A percentile compares a stretch with the other conserved stretches of the same genome.
Conservation (phyloP, 768 basidiomycete genomes). For the Melanogaster broomeanus region DNA sequence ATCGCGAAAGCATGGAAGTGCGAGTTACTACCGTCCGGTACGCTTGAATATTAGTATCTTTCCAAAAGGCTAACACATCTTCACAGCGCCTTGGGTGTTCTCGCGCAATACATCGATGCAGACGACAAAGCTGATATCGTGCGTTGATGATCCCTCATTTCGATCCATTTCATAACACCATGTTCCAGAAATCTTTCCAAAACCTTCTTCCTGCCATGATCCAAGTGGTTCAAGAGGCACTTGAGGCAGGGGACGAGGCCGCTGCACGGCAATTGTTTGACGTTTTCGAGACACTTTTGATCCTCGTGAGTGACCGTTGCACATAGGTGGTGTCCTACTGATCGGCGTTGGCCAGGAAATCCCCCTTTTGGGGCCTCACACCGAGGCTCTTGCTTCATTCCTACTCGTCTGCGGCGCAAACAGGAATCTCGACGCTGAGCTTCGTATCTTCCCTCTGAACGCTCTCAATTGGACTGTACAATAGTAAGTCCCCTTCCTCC, state of each 20-base stretch:
- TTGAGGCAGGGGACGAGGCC: conserved; percentile 77
- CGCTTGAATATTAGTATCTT: conserved; percentile 8
- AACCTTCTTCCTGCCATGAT: conserved; percentile 85
- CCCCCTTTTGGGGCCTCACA: conserved; percentile 88
- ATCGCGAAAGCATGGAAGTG: conserved; percentile 88
- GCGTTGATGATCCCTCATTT: conserved; percentile 31
- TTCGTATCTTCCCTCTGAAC: conserved; percentile 89
- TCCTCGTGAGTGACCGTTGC: conserved; percentile 59
- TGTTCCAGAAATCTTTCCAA: conserved; percentile 80
- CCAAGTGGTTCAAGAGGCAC: conserved; percentile 79
- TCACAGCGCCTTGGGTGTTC: conserved; percentile 78
- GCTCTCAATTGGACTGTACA: conserved; percentile 96
- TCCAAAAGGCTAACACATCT: conserved; percentile 5
- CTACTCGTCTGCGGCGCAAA: conserved; percentile 84
- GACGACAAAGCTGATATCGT: conserved; percentile 90
- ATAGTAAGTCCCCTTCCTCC: conserved; percentile 59
- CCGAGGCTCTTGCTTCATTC: conserved; percentile 86
- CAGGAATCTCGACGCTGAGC: conserved; percentile 68
- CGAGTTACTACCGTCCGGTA: conserved; percentile 87
- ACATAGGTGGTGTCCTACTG: not conserved
- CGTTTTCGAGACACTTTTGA: conserved; percentile 92
- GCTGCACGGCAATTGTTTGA: conserved; percentile 91
- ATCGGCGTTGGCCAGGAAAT: conserved; percentile 63
- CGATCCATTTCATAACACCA: not conserved
- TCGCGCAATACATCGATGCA: conserved; percentile 89